phyloP scores from a whole-genome alignment of 108 stramenopile genomes.

The Cyclotella atomus region DNA sequence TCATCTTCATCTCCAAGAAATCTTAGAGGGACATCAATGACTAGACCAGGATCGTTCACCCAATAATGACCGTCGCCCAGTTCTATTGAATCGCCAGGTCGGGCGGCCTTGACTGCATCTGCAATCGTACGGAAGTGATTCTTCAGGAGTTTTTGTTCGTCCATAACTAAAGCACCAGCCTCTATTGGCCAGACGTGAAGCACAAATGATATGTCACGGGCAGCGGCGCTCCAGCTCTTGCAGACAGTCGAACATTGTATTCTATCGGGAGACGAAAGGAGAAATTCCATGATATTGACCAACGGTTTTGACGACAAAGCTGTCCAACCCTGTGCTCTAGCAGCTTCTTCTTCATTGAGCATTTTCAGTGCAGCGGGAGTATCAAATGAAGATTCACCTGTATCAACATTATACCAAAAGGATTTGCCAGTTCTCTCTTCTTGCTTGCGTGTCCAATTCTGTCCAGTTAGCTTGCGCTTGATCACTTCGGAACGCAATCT shows the following conservation, averaged over 20 bases:
- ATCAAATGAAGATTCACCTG: constrained; percentile 86
- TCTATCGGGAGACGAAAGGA: constrained; percentile 75
- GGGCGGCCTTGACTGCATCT: constrained; percentile 65
- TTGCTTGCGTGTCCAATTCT: constrained; percentile 63
- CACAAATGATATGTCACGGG: constrained; percentile 74
- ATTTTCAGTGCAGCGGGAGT: constrained; percentile 71
- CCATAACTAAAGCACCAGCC: constrained; percentile 72
- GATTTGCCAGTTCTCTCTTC: constrained; percentile 61
- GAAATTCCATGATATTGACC: constrained; percentile 68
- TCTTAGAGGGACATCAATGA: constrained; percentile 62
- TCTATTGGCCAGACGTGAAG: constrained; percentile 85
- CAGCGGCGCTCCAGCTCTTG: constrained; percentile 70
- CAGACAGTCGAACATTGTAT: constrained; percentile 60
- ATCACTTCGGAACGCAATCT: constrained; percentile 74
- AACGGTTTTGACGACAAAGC: constrained; percentile 65
- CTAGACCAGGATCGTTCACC: constrained; percentile 67
- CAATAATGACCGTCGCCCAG: constrained; percentile 90
- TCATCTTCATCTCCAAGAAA: constrained; percentile 86
- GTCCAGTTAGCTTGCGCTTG: constrained; percentile 76
- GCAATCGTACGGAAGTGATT: constrained; percentile 76
- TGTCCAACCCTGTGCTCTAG: constrained; percentile 59
- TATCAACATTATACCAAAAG: constrained; percentile 88
- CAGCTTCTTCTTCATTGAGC: constrained; percentile 62
- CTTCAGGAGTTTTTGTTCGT: constrained; percentile 57
- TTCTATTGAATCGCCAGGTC: constrained; percentile 87